Evolutionary conservation across 2,329 filamentous ascomycete species (phyloP).

Genomic region (Ceratocystis cubensis): DNA sequence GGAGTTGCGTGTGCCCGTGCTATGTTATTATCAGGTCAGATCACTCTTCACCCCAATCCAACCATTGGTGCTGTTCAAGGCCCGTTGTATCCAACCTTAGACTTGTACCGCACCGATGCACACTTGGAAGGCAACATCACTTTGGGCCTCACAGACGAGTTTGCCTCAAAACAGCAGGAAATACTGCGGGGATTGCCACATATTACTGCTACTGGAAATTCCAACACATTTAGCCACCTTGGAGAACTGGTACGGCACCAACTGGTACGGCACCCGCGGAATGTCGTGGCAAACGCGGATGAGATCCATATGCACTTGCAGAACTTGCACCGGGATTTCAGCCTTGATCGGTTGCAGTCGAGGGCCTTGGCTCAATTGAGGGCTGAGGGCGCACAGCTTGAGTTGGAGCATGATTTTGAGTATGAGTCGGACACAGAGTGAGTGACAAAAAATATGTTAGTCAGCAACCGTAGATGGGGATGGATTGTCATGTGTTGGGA

Average conservation of each 20-base stretch:
- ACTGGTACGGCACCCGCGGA: neutral
- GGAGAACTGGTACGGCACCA: neutral
- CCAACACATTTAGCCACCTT: neutral
- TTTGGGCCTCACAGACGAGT: constrained; percentile 1
- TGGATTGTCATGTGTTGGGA: neutral
- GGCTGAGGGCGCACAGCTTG: constrained; percentile 26
- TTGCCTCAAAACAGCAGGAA: constrained; percentile 9
- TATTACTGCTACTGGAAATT: neutral
- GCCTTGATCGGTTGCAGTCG: constrained; percentile 23
- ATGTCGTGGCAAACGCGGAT: neutral
- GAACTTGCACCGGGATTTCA: constrained; percentile 27
- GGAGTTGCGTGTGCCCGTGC: constrained; percentile 26
- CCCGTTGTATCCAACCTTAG: constrained; percentile 36
- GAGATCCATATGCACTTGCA: constrained; percentile 22
- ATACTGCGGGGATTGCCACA: neutral
- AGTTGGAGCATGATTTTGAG: constrained; percentile 23
- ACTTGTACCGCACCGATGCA: constrained; percentile 37
- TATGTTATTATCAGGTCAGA: constrained; percentile 32
- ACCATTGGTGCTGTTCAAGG: constrained; percentile 46
- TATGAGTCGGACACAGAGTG: constrained; percentile 26
- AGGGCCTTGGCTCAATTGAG: constrained; percentile 22
- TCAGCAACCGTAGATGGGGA: neutral
- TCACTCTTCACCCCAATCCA: constrained; percentile 34
- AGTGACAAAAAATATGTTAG: neutral
- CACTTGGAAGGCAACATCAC: constrained; percentile 35